Percentiles rank a stretch among this genome's conserved stretches.
phyloP scores from a whole-genome alignment of 2,329 filamentous ascomycete genomes.

The Trichocomaceae sp. region DNA sequence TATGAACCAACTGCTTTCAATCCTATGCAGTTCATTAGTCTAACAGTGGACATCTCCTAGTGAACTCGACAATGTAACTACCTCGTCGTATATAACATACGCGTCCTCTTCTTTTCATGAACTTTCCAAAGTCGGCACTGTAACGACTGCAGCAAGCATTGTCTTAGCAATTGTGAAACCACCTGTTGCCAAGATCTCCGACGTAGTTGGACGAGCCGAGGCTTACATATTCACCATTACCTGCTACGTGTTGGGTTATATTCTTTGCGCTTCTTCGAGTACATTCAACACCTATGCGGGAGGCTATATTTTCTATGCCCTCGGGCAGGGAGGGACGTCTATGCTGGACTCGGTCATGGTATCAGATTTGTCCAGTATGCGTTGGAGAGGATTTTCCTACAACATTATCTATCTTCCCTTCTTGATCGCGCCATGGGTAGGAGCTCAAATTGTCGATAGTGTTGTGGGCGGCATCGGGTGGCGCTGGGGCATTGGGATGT shows the following conservation, averaged over 20 bases:
- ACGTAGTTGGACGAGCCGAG: constrained; percentile 37
- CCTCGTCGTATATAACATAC: constrained; percentile 37
- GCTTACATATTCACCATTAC: constrained; percentile 30
- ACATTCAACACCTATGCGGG: constrained; percentile 33
- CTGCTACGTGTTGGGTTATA: constrained; percentile 34
- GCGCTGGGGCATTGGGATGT: constrained; percentile 43
- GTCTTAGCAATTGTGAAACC: constrained; percentile 37
- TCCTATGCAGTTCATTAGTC: background rate
- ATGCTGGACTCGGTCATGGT: constrained; percentile 39
- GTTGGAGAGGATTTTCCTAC: constrained; percentile 36
- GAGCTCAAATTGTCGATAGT: constrained; percentile 37
- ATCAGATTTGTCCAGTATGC: constrained; percentile 37
- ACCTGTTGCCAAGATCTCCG: constrained; percentile 38
- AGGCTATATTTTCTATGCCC: constrained; percentile 31
- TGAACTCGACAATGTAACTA: constrained; percentile 33
- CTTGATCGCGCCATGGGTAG: constrained; percentile 37
- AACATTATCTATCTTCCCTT: constrained; percentile 36
- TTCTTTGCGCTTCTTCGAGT: constrained; percentile 32
- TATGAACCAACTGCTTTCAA: no score
- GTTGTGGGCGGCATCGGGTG: constrained; percentile 38
- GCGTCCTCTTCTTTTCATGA: constrained; percentile 35
- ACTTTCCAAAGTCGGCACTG: constrained; percentile 29
- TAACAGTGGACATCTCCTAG: constrained; percentile 15
- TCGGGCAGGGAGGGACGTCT: constrained; percentile 35
- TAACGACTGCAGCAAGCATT: constrained; percentile 34